Evolutionary conservation across 2,329 filamentous ascomycete species (phyloP).

Genomic region (Mycogone perniciosa): DNA sequence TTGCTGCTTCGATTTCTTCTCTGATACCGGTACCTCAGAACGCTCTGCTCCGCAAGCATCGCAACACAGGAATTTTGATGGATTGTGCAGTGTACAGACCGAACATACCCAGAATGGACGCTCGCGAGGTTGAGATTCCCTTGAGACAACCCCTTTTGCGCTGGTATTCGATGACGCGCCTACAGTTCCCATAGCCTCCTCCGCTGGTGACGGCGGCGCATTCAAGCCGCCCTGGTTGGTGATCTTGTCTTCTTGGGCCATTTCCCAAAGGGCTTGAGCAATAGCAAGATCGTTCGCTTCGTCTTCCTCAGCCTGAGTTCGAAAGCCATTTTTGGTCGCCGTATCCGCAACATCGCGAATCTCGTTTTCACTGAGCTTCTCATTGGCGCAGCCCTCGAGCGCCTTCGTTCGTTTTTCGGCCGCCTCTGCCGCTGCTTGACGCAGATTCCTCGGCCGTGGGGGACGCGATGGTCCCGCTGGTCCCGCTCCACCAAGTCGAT

Average conservation of each 20-base stretch:
- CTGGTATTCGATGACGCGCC: background rate
- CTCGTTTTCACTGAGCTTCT: conserved; percentile 58
- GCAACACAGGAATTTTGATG: conserved; percentile 43
- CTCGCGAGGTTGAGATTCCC: background rate
- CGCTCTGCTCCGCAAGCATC: conserved; percentile 49
- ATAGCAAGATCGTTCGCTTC: conserved; percentile 85
- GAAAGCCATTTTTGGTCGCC: conserved; percentile 67
- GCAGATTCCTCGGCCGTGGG: conserved; percentile 54
- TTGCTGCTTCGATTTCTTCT: conserved; percentile 14
- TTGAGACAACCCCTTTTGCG: background rate
- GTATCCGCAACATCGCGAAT: conserved; percentile 57
- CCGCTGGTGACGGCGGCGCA: conserved; percentile 4
- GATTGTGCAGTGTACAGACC: conserved; percentile 53
- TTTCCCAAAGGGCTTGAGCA: conserved; percentile 75
- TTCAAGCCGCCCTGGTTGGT: background rate
- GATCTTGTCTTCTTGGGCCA: conserved; percentile 60
- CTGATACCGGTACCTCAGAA: conserved; percentile 12
- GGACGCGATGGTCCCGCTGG: background rate
- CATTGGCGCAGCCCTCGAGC: conserved; percentile 69
- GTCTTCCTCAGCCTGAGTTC: conserved; percentile 79
- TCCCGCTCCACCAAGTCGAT: conserved; percentile 60
- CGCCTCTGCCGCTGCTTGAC: conserved; percentile 65
- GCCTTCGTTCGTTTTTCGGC: conserved; percentile 61
- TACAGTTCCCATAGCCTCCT: conserved; percentile 40
- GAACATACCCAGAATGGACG: conserved; percentile 43